Evolutionary conservation across 495 filamentous ascomycete genomes (phyloP).

Genomic region (Pseudoneurospora amorphoporcata): DNA sequence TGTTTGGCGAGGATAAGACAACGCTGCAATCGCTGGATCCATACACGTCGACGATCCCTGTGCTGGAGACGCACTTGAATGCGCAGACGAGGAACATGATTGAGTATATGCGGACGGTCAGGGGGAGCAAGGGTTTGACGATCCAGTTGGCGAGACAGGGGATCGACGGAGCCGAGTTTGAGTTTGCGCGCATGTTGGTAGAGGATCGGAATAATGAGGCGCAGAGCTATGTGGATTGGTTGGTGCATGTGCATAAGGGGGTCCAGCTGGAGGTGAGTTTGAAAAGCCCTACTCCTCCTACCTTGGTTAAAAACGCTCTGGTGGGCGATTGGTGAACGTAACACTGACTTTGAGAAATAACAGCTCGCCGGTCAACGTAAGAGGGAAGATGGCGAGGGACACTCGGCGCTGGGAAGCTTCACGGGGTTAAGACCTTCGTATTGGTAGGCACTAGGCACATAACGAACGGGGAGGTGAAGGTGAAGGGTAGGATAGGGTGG

Average conservation of each 20-base stretch:
- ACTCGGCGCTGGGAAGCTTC: constrained; percentile 48
- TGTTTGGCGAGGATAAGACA: constrained; percentile 72
- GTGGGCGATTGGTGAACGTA: neutral
- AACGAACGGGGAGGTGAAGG: neutral
- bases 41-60: constrained; percentile 59
- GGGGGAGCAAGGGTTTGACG: constrained; percentile 79
- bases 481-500: neutral
- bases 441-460: constrained; percentile 35
- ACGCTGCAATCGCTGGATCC: constrained; percentile 69
- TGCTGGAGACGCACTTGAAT: constrained; percentile 88
- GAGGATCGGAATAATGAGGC: constrained; percentile 98
- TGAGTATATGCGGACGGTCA: constrained; percentile 68
- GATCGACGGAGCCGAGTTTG: constrained; percentile 88
- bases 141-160: constrained; percentile 90
- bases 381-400: constrained; percentile 54
- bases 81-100: constrained; percentile 90
- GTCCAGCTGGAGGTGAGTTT: constrained; percentile 69
- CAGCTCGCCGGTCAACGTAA: constrained; percentile 67
- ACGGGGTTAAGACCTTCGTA: constrained; percentile 63
- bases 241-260: constrained; percentile 87
- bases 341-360: neutral
- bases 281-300: neutral
- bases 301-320: neutral
- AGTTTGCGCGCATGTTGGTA: constrained; percentile 82
- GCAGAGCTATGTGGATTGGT: constrained; percentile 95